Conservation (phyloP, 345 rosid species). For the Arabidopsis suecica region DNA sequence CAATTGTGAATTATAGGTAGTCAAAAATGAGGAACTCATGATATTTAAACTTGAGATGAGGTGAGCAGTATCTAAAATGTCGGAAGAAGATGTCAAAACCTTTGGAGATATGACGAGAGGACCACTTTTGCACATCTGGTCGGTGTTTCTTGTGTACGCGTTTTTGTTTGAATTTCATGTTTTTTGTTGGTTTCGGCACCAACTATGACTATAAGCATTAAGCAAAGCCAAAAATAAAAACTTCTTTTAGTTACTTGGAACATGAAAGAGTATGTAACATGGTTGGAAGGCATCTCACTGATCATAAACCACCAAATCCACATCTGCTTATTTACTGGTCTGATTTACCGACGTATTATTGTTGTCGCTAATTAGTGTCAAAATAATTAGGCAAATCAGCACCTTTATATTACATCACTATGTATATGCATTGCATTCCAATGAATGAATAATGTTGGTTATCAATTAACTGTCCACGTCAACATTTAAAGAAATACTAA, state of each 20-base stretch:
- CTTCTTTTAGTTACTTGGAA: too few relatives aligned
- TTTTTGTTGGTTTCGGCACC: not conserved
- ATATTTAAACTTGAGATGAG: not conserved
- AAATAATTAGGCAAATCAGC: too few relatives aligned
- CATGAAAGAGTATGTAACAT: too few relatives aligned
- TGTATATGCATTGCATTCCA: too few relatives aligned
- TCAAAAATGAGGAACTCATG: not conserved
- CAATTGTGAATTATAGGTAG: not conserved
- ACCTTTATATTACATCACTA: too few relatives aligned
- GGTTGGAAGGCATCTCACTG: too few relatives aligned
- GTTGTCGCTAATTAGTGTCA: too few relatives aligned
- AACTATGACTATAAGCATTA: not conserved
- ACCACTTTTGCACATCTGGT: slow-evolving; percentile 20
- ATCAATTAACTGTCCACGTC: not conserved
- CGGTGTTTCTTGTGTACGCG: slow-evolving; percentile 5
- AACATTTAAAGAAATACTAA: not conserved
- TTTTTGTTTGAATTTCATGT: not conserved
- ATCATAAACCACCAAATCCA: not conserved
- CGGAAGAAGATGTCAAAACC: not conserved
- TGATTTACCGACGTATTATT: too few relatives aligned
- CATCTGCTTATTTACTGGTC: too few relatives aligned
- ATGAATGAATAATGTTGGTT: too few relatives aligned
- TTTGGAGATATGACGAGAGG: not conserved
- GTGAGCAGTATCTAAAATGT: not conserved
- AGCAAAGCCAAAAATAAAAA: not conserved